Evolutionary conservation across 495 filamentous ascomycete genomes (phyloP), one percentile per base, ranked within the genome.

Genomic region (Penicillium steckii): DNA sequence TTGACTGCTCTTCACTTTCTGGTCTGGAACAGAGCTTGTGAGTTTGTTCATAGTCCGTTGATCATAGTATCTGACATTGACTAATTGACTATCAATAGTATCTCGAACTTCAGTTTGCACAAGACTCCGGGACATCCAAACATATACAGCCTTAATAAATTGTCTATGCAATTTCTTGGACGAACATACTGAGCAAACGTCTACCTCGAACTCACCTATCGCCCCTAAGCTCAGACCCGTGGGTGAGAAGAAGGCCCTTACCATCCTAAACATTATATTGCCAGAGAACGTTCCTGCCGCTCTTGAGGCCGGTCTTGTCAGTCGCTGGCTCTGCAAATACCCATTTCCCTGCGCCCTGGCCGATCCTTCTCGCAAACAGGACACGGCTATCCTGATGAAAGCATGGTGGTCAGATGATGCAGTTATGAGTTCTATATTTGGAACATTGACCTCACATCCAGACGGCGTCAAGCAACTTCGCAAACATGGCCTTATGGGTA

Each of bases 161-260:
- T 80, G 76, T 52, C 74, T 80, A 2, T 73, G 67, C 59, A 76
- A 77, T 18, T 68, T 80, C 46, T 60, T 80, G 25, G 64, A 73
- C 10, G 69, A 76, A 46, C 69, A 75, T 56, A 62, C 56, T 21
- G 66, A 72, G 53, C 61, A 66, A 50, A 73, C 65, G 17, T 64
- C 62, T 10, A 57, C 60, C 19, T 74, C 67, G 4, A 60, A 65
- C 3, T 77, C 72, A 8, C 72, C 72, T 8, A 70, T 78, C 41
- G 57, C 75, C 4, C 71, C 73, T n/a, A 73, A 72, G 49, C 73
- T 70, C 17, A 60, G 75, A n/a, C 74, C 75, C 0, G 37, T 67
- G 3, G 68, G 68, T 17, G 75, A 78, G 35, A 73, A 66, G 45
- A 75, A 75, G 30, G 73, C 72, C 0, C 53, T 78, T 3, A 59